These are phyloP conservation scores for Cyberlindnera petersonii DNA, from an alignment of 805 yeast species.

Conservation along the genomic window DNA sequence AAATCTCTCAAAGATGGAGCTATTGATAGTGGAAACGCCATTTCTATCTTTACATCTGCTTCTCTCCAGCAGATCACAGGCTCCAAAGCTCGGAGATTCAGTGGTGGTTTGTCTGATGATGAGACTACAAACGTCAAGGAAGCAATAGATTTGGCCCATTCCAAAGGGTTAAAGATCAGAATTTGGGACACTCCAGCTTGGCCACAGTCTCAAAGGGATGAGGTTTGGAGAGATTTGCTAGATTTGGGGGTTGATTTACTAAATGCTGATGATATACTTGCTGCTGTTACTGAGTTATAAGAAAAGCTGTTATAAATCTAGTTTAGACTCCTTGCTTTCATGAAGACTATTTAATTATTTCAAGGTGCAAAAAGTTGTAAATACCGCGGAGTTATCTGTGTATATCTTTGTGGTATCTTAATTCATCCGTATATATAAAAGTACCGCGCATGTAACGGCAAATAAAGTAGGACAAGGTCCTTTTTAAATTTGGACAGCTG, in stretches of 20 bases:
- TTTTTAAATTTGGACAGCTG: too few relatives aligned
- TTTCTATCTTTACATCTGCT: conserved; percentile 40
- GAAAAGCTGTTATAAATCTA: too few relatives aligned
- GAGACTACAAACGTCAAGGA: conserved; percentile 33
- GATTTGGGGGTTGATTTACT: conserved; percentile 51
- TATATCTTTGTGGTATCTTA: too few relatives aligned
- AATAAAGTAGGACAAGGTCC: too few relatives aligned
- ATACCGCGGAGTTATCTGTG: too few relatives aligned
- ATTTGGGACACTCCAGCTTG: conserved; percentile 72
- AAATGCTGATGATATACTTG: conserved; percentile 57
- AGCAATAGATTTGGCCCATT: conserved; percentile 40
- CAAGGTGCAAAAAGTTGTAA: too few relatives aligned
- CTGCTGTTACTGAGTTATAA: conserved; percentile 30
- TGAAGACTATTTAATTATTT: too few relatives aligned
- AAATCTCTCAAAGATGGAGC: not conserved
- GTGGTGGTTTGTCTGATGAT: conserved; percentile 29
- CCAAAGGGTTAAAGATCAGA: conserved; percentile 48
- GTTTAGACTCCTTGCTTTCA: too few relatives aligned
- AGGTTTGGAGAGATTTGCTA: conserved; percentile 47
- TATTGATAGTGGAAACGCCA: conserved; percentile 15
- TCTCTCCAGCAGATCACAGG: conserved; percentile 32
- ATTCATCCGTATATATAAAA: too few relatives aligned
- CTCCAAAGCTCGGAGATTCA: conserved; percentile 10
- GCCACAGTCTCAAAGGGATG: conserved; percentile 47
- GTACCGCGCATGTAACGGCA: too few relatives aligned